phyloP scores from a whole-genome alignment of 2,329 filamentous ascomycete species.

The Aspergillus sp. region DNA sequence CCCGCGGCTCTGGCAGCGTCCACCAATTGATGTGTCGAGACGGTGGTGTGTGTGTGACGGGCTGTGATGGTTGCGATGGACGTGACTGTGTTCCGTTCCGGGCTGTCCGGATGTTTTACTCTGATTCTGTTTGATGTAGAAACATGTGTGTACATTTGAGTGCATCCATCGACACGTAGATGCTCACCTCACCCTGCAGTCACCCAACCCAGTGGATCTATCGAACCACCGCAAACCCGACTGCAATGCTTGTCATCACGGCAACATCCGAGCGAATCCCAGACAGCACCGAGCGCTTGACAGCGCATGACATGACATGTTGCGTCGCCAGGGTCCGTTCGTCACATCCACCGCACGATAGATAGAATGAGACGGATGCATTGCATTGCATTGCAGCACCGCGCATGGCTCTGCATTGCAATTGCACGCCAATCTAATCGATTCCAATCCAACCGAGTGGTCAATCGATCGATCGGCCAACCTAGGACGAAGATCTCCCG shows the following conservation, averaged over 20 bases:
- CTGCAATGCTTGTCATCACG: slow-evolving; percentile 23
- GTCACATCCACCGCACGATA: not conserved
- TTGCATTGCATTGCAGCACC: not conserved
- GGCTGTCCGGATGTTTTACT: too few species aligned
- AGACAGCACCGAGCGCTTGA: slow-evolving; percentile 5
- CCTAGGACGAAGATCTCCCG: slow-evolving; percentile 23
- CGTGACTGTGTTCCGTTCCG: too few species aligned
- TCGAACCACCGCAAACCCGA: not conserved
- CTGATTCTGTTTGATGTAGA: too few species aligned
- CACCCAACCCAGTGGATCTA: slow-evolving; percentile 10
- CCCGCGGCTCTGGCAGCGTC: too few species aligned
- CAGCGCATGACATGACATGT: slow-evolving; percentile 17
- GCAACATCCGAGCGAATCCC: slow-evolving; percentile 19
- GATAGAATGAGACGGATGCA: not conserved
- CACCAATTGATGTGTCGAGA: too few species aligned
- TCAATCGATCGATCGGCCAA: slow-evolving; percentile 21
- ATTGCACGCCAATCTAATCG: slow-evolving; percentile 7
- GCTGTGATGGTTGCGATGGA: not conserved
- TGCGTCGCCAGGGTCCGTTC: slow-evolving; percentile 13
- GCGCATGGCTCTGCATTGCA: not conserved
- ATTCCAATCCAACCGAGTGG: slow-evolving; percentile 12
- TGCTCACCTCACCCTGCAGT: not conserved
- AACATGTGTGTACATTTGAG: not conserved
- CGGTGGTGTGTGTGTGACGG: not conserved
- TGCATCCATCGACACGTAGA: slow-evolving; percentile 13